Conservation (phyloP, 768 basidiomycete species). For the Dacryopinax primogenitus region DNA sequence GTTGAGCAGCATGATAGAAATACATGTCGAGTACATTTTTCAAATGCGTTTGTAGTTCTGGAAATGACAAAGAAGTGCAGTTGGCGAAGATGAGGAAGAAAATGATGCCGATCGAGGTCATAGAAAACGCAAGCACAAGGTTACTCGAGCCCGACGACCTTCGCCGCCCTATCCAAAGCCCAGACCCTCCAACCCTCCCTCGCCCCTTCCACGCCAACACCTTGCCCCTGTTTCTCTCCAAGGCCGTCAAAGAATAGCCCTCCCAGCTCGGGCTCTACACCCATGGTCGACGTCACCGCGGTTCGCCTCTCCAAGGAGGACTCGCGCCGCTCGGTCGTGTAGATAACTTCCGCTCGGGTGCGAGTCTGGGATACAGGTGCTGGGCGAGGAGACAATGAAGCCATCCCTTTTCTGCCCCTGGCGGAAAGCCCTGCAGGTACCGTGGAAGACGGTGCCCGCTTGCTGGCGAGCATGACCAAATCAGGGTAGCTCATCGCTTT, state of each 20-base stretch:
- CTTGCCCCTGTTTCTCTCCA: background rate
- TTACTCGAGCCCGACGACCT: background rate
- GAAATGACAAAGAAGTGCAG: too few relatives aligned
- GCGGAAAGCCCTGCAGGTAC: background rate
- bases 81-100: too few relatives aligned
- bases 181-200: conserved; percentile 9
- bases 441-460: background rate
- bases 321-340: too few relatives aligned
- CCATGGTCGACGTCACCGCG: too few relatives aligned
- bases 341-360: too few relatives aligned
- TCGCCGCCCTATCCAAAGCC: background rate
- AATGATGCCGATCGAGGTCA: too few relatives aligned
- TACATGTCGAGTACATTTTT: too few relatives aligned
- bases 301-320: too few relatives aligned
- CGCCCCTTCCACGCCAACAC: background rate
- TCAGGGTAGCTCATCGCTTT: background rate
- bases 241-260: background rate
- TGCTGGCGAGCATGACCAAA: background rate
- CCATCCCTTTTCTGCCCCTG: background rate
- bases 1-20: too few relatives aligned
- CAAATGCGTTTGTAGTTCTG: too few relatives aligned
- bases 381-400: background rate
- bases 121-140: background rate
- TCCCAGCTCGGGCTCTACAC: background rate
- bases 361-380: too few relatives aligned